Percentiles rank a stretch among this genome's conserved stretches.
phyloP scores from a whole-genome alignment of 495 filamentous ascomycete genomes.

The Aeminium ludgeri region DNA sequence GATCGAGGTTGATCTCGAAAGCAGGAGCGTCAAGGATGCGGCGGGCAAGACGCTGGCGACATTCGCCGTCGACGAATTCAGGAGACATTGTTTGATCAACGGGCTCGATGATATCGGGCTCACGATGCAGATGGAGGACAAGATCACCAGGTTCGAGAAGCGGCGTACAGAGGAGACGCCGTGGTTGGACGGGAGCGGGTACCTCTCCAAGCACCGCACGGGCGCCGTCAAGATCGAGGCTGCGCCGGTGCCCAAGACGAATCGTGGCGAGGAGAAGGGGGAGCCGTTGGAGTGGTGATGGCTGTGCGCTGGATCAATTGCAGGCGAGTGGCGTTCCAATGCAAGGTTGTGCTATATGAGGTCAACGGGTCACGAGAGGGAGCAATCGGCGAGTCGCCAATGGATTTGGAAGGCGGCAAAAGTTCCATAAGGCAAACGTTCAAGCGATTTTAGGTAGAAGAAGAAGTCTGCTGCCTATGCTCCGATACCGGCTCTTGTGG shows the following conservation, averaged over 20 bases:
- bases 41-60: constrained; percentile 50
- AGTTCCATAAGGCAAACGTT: too few relatives aligned
- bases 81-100: constrained; percentile 87
- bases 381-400: too few relatives aligned
- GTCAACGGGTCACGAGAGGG: too few relatives aligned
- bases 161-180: constrained; percentile 62
- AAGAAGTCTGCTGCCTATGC: too few relatives aligned
- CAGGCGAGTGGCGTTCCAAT: too few relatives aligned
- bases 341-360: too few relatives aligned
- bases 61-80: constrained; percentile 82
- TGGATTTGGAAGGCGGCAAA: too few relatives aligned
- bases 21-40: constrained; percentile 65
- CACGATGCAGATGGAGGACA: constrained; percentile 78
- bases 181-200: constrained; percentile 82
- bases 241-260: constrained; percentile 73
- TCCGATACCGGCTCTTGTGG: too few relatives aligned
- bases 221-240: constrained; percentile 65
- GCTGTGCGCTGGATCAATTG: too few relatives aligned
- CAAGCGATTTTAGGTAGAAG: too few relatives aligned
- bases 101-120: constrained; percentile 93
- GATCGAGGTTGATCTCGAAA: constrained; percentile 78
- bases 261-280: constrained; percentile 64
- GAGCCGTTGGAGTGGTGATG: constrained; percentile 97
- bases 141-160: constrained; percentile 71
- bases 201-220: constrained; percentile 51